phyloP scores from a whole-genome alignment of 371 early-diverging fungal species.

The Funneliformis caledonium region DNA sequence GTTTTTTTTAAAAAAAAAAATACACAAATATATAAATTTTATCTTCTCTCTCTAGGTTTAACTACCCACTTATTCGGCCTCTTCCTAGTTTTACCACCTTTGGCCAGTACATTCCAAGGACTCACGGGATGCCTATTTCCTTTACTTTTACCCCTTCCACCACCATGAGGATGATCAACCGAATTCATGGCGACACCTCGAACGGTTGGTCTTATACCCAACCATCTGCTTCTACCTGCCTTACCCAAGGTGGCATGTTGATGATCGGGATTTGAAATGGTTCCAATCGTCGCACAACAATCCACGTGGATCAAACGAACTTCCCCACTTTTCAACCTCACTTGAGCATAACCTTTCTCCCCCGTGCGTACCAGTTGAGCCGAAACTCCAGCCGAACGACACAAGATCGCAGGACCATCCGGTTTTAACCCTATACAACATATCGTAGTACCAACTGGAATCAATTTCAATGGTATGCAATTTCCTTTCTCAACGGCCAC shows the following conservation, averaged over 20 bases:
- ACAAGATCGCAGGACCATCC: constrained; percentile 83
- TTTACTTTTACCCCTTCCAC: constrained; percentile 96
- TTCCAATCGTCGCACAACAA: constrained; percentile 91
- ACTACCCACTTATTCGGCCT: constrained; percentile 78
- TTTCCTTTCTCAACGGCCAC: constrained; percentile 85
- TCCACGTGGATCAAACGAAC: constrained; percentile 88
- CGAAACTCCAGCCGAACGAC: constrained; percentile 89
- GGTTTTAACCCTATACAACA: constrained; percentile 87
- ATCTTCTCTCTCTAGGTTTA: constrained; percentile 77
- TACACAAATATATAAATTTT: constrained; percentile 33
- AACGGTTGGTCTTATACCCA: constrained; percentile 93
- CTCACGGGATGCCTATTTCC: constrained; percentile 91
- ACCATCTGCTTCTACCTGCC: constrained; percentile 87
- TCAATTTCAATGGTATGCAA: constrained; percentile 87
- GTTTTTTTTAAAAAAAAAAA: no score
- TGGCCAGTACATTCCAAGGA: constrained; percentile 95
- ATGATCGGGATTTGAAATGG: constrained; percentile 92
- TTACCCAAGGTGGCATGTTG: constrained; percentile 89
- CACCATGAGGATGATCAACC: constrained; percentile 99
- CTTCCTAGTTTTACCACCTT: constrained; percentile 94
- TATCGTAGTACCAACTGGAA: constrained; percentile 91
- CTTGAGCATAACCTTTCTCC: constrained; percentile 81
- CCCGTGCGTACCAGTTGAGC: constrained; percentile 88
- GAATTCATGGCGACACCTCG: constrained; percentile 99
- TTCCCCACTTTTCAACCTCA: constrained; percentile 88